phyloP scores from a whole-genome alignment of 768 basidiomycete species.

The Lactarius pseudohatsudake region DNA sequence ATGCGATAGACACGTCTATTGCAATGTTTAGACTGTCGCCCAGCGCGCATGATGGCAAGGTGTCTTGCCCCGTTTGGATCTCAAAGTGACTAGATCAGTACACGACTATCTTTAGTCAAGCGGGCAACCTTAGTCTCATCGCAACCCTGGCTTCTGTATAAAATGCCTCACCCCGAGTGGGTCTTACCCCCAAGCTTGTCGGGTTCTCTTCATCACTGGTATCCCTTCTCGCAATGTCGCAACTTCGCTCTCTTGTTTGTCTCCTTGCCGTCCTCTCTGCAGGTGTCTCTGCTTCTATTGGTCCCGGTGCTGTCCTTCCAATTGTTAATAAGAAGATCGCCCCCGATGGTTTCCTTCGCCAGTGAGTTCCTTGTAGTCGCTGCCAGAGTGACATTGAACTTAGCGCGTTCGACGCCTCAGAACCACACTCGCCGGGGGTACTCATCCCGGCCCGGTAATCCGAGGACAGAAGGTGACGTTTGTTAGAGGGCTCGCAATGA shows the following conservation, averaged over 20 bases:
- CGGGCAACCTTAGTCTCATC: not conserved
- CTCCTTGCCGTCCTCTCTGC: conserved; percentile 5
- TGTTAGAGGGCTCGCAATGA: not conserved
- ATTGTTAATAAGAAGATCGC: conserved; percentile 15
- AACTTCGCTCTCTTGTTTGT: conserved; percentile 4
- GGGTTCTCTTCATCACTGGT: conserved; percentile 4
- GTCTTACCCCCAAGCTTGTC: conserved; percentile 2
- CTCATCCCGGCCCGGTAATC: conserved; percentile 20
- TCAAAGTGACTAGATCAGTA: no score
- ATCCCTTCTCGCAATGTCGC: conserved; percentile 8
- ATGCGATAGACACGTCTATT: no score
- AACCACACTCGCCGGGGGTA: conserved; percentile 9
- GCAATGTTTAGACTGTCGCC: no score
- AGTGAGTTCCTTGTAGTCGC: conserved; percentile 8
- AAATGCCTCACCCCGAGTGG: not conserved
- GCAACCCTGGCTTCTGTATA: conserved; percentile 7
- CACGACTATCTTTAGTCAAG: no score
- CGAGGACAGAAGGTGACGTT: conserved; percentile 11
- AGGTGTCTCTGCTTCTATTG: conserved; percentile 12
- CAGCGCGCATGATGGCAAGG: no score
- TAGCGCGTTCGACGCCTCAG: not conserved
- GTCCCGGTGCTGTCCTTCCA: not conserved
- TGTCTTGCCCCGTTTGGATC: no score
- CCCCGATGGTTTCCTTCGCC: conserved; percentile 24
- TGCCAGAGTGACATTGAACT: not conserved